Percentiles rank a stretch among this genome's conserved stretches.
phyloP scores from a whole-genome alignment of 2,329 filamentous ascomycete species.

The Colletotrichum sp. region DNA sequence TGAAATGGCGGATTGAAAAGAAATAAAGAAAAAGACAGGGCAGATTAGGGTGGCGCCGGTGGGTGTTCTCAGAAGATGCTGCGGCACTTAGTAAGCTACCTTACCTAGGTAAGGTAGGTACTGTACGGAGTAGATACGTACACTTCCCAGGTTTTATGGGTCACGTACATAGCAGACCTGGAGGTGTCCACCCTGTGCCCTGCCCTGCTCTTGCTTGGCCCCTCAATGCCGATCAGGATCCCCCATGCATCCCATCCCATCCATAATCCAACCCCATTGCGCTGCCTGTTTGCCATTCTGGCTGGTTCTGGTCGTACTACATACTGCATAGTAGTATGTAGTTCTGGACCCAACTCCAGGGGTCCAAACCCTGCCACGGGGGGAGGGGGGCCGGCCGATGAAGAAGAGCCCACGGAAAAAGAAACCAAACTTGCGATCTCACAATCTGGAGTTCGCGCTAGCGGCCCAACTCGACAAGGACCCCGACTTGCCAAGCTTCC shows the following conservation, averaged over 20 bases:
- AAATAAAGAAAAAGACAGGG: neutral
- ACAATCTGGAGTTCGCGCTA: conserved; percentile 16
- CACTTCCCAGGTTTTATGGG: neutral
- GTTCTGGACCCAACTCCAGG: neutral
- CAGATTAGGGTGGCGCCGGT: neutral
- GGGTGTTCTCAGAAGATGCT: neutral
- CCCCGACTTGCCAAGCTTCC: conserved; percentile 16
- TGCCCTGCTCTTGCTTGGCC: neutral
- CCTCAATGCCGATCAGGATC: neutral
- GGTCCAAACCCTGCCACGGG: neutral
- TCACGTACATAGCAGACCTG: no score
- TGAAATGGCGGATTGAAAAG: neutral
- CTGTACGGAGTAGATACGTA: neutral
- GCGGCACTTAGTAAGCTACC: neutral
- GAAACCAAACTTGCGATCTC: conserved; percentile 7
- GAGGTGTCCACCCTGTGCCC: no score
- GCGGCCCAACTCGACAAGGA: conserved; percentile 14
- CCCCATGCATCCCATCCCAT: neutral
- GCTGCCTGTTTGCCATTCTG: neutral
- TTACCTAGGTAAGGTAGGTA: neutral
- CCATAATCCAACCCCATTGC: neutral
- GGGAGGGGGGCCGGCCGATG: neutral
- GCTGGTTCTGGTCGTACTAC: neutral
- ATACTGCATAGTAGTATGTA: no score
- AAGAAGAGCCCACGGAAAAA: conserved; percentile 4